Conservation (phyloP, 1,284 basidiomycete genomes). For the Dichomitus squalens region DNA sequence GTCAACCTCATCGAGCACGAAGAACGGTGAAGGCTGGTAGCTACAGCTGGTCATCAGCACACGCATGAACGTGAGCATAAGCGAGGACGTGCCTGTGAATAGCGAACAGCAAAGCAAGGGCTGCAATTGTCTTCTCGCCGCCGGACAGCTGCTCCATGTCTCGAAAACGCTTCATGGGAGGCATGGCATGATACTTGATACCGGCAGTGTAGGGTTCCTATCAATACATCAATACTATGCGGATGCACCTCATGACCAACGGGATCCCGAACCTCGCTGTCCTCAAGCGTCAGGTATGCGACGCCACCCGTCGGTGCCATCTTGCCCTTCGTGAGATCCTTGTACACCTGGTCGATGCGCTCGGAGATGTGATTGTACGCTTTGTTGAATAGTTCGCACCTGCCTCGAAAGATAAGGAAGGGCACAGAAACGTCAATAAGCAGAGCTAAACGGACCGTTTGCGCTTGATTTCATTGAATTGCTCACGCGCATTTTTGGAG, state of each 20-base stretch:
- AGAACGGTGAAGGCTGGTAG: slow-evolving; percentile 98
- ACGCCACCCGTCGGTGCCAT: slow-evolving; percentile 94
- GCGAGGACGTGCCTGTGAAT: slow-evolving; percentile 76
- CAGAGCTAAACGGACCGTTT: slow-evolving; percentile 54
- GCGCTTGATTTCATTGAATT: slow-evolving; percentile 88
- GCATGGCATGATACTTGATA: slow-evolving; percentile 99
- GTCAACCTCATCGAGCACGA: slow-evolving; percentile 98
- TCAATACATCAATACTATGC: background rate
- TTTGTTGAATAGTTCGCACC: slow-evolving; percentile 91
- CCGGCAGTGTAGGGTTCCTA: slow-evolving; percentile 96
- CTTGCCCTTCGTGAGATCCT: slow-evolving; percentile 95
- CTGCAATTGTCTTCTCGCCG: slow-evolving; percentile 98
- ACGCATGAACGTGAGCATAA: background rate
- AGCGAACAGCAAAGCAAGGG: slow-evolving; percentile 92
- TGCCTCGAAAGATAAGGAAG: slow-evolving; percentile 24
- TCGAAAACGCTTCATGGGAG: slow-evolving; percentile 98
- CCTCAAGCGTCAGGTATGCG: slow-evolving; percentile 94
- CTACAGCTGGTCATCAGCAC: slow-evolving; percentile 39
- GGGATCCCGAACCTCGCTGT: slow-evolving; percentile 73
- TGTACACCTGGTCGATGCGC: slow-evolving; percentile 94
- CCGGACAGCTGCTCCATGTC: slow-evolving; percentile 99
- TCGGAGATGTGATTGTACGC: slow-evolving; percentile 97
- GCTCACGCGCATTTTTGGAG: slow-evolving; percentile 86
- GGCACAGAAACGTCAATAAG: background rate
- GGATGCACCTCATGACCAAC: background rate